Conservation (phyloP, 2,329 filamentous ascomycete species). For the Fusarium sp. region DNA sequence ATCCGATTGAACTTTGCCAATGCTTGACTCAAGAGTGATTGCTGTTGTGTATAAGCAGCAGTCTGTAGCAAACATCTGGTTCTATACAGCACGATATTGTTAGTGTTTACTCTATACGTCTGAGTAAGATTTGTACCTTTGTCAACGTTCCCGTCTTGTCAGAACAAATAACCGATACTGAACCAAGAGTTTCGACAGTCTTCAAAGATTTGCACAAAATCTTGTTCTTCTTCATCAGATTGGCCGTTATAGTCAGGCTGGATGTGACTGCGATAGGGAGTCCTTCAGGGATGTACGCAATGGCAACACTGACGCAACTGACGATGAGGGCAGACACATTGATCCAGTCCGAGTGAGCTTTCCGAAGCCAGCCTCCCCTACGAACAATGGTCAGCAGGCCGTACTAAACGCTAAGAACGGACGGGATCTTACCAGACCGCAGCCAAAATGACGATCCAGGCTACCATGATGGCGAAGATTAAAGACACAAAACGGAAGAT, state of each 20-base stretch:
- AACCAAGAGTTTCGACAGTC: conserved; percentile 82
- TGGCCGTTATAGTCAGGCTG: conserved; percentile 81
- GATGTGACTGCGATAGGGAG: conserved; percentile 78
- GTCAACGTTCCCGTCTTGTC: conserved; percentile 83
- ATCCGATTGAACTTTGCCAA: conserved; percentile 52
- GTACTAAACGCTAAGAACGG: no score
- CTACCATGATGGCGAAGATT: conserved; percentile 77
- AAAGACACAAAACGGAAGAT: conserved; percentile 80
- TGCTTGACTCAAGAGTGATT: conserved; percentile 65
- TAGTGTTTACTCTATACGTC: background rate
- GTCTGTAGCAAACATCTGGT: conserved; percentile 81
- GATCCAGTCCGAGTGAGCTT: conserved; percentile 78
- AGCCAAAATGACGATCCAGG: conserved; percentile 75
- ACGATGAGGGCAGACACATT: conserved; percentile 80
- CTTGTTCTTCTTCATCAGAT: conserved; percentile 82
- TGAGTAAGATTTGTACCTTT: conserved; percentile 21
- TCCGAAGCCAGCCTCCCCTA: conserved; percentile 79
- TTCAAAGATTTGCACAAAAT: conserved; percentile 85
- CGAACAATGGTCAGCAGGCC: no score
- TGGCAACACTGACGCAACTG: conserved; percentile 78
- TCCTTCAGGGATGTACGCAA: conserved; percentile 83
- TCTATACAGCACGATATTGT: conserved; percentile 62
- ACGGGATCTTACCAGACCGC: conserved; percentile 70
- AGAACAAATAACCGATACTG: conserved; percentile 81
- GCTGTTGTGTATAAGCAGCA: conserved; percentile 69